Percentiles rank a stretch among this genome's conserved stretches.
Evolutionary conservation across 2,329 filamentous ascomycete genomes (phyloP).

Genomic region (Sporothrix protearum): DNA sequence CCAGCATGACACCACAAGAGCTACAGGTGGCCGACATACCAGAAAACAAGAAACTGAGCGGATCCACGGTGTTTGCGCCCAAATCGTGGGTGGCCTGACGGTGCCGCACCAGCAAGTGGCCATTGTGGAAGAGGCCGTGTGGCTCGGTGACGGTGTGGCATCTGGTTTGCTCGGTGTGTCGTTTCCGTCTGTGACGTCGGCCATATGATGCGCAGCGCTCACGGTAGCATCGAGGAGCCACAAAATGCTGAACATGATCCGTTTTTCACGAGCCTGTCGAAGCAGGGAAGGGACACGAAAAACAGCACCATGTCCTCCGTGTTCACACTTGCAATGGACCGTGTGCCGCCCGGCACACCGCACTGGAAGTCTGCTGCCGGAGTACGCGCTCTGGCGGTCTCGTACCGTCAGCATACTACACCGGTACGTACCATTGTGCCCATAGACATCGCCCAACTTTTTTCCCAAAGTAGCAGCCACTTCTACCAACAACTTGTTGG

Average conservation of each 20-base stretch:
- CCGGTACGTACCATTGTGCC: conserved; percentile 23
- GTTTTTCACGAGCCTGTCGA: conserved; percentile 19
- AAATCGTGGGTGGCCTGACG: conserved; percentile 46
- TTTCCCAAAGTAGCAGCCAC: conserved; percentile 17
- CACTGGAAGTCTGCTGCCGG: conserved; percentile 14
- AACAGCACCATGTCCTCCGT: conserved; percentile 8
- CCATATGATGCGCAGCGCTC: not conserved
- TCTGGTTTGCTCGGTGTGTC: conserved; percentile 51
- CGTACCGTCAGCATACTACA: conserved; percentile 23
- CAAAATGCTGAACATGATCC: not conserved
- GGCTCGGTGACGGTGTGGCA: conserved; percentile 43
- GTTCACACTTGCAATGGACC: conserved; percentile 27
- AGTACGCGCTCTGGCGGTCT: conserved; percentile 21
- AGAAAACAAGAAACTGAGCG: conserved; percentile 40
- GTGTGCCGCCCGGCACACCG: conserved; percentile 24
- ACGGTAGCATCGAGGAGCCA: not conserved
- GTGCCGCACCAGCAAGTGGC: conserved; percentile 46
- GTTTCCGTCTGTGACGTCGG: conserved; percentile 46
- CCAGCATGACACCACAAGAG: conserved; percentile 38
- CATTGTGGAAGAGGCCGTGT: conserved; percentile 42
- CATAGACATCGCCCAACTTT: conserved; percentile 21
- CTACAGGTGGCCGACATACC: conserved; percentile 46
- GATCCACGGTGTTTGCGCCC: conserved; percentile 39
- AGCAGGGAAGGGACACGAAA: not conserved
- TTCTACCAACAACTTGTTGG: conserved; percentile 22